Evolutionary conservation across 164 flowering plant genomes (phyloP).

Genomic region (Macadamia integrifolia): DNA sequence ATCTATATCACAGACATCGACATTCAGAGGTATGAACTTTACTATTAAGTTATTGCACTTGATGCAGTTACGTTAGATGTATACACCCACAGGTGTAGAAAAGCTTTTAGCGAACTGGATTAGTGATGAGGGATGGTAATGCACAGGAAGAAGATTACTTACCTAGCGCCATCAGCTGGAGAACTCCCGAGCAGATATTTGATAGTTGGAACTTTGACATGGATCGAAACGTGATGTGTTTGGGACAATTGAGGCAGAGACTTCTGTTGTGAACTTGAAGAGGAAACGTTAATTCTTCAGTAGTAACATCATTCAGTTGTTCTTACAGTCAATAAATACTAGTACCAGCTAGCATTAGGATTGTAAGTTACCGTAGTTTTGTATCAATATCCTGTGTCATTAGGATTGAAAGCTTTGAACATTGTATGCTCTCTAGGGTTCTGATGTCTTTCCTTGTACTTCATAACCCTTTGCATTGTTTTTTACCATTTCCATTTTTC

Average conservation of each 20-base stretch:
- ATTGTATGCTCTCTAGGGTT: too few relatives aligned
- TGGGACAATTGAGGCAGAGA: neutral
- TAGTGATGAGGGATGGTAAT: neutral
- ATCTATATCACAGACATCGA: constrained; percentile 76
- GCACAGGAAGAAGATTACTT: constrained; percentile 73
- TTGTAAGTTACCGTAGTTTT: too few relatives aligned
- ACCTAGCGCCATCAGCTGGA: constrained; percentile 85
- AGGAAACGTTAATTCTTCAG: too few relatives aligned
- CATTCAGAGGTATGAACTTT: constrained; percentile 55
- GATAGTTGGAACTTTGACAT: constrained; percentile 65
- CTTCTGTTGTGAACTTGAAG: neutral
- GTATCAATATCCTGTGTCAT: too few relatives aligned
- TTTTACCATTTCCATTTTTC: too few relatives aligned
- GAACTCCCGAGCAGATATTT: constrained; percentile 77
- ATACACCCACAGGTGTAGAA: too few relatives aligned
- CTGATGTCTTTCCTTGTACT: too few relatives aligned
- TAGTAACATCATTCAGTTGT: too few relatives aligned
- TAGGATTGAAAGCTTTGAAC: too few relatives aligned
- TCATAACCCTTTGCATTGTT: too few relatives aligned
- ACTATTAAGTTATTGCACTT: neutral
- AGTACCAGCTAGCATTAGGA: too few relatives aligned
- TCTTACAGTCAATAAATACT: too few relatives aligned
- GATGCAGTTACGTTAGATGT: neutral
- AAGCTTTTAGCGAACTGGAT: neutral
- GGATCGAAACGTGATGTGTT: constrained; percentile 60